Evolutionary conservation across 2,329 filamentous ascomycete genomes (phyloP).

Genomic region (Fusarium agapanthi): DNA sequence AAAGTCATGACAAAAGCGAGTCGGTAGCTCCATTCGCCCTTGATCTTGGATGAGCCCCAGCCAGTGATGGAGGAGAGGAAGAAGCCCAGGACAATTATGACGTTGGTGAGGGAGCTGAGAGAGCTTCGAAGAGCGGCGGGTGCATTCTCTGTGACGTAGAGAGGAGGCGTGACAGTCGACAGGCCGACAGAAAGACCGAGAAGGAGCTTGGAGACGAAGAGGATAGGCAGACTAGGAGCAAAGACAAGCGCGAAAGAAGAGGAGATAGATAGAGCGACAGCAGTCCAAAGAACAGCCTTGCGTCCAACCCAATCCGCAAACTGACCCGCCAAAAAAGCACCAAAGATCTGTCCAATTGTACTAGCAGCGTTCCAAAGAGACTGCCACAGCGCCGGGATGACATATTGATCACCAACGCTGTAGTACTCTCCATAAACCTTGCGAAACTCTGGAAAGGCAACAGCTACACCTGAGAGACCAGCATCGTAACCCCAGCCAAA

Average conservation of each 20-base stretch:
- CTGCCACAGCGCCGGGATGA: conserved; percentile 50
- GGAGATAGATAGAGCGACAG: conserved; percentile 34
- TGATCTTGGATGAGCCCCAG: conserved; percentile 40
- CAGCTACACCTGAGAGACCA: conserved; percentile 48
- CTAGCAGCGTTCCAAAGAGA: conserved; percentile 50
- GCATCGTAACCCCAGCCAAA: conserved; percentile 49
- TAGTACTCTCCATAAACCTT: conserved; percentile 48
- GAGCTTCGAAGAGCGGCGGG: conserved; percentile 41
- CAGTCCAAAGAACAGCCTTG: conserved; percentile 36
- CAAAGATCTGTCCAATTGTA: conserved; percentile 45
- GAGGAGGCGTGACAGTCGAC: conserved; percentile 40
- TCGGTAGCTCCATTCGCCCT: conserved; percentile 40
- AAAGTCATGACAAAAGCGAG: conserved; percentile 44
- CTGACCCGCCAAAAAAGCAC: conserved; percentile 40
- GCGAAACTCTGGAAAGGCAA: conserved; percentile 48
- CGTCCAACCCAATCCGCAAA: conserved; percentile 41
- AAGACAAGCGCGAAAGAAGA: conserved; percentile 44
- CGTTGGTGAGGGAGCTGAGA: conserved; percentile 42
- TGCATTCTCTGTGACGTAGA: conserved; percentile 44
- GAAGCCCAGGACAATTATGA: conserved; percentile 44
- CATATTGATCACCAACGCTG: conserved; percentile 39
- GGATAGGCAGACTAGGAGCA: conserved; percentile 37
- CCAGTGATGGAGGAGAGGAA: conserved; percentile 44
- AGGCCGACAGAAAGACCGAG: conserved; percentile 41
- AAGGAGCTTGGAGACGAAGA: conserved; percentile 43